Base-by-base conservation (phyloP, 257 asterid species). In the Solanum tarijense region DNA sequence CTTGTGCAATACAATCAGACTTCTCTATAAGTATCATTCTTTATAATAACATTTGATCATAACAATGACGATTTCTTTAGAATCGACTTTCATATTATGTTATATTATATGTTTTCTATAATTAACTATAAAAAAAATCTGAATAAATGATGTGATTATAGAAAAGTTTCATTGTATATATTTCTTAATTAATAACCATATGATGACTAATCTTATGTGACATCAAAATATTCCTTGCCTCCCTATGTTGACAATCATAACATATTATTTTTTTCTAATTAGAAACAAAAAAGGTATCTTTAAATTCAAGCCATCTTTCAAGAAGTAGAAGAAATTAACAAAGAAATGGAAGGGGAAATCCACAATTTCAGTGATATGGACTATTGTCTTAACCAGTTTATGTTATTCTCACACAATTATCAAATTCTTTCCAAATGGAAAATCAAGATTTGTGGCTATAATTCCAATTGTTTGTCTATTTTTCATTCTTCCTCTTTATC, bases 271-370 rank as follows among this genome's bases (percentile, higher is more conserved):
- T 31, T 13, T 71, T 3, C 5, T 4, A 29, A 71, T 31, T 31
- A 31, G 78, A 71, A 31, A 71, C 35, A 31, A 66, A 7, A 7
- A 9, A 72, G 13, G 13, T 6, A 2, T 32, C 46, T 73, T 9
- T 73, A 32, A 16, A 73, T 18, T 73, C 27, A 11, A 35, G 7
- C 82, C 48, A 74, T 20, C 31, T 73, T 34, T 23, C 4, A 82
- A 82, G 36, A n/a, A 31, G 41, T 20, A 0, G 5, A 48, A 35
- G 2, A 60, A 32, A 90, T 10, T 62, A 62, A 23, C 71, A 62
- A 62, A 62, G 41, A 32, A 34, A 74, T 92, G 96, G 94, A 91
- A 88, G 96, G 94, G 1, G 96, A 94, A 85, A 89, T 93, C 20
- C 89, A 86, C 78, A 93, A 90, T 85, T 88, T 89, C 34, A 0